Base-by-base conservation (phyloP, 495 filamentous ascomycete genomes). In the Tetracladium setigerum region DNA sequence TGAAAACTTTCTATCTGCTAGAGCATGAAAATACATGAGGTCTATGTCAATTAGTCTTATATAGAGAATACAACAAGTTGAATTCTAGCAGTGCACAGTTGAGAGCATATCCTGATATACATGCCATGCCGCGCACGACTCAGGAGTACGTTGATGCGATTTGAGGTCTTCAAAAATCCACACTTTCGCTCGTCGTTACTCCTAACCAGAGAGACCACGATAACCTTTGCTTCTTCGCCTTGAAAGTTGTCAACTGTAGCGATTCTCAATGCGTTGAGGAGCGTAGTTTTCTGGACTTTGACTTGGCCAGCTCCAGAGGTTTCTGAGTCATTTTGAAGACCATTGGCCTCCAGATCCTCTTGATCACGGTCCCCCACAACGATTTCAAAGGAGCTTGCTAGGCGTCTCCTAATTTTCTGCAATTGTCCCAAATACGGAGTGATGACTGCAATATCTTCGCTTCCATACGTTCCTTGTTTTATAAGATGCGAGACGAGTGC, bases 161-260 rank as follows among this genome's bases (percentile, higher is more conserved):
- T 91, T 0, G 72, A 66, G 7, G 82, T 87, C 36, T 74, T 77
- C 12, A 92, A 65, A 50, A 95, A 95, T 1, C 87, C 87, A 38
- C 75, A 78, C n/a, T 70, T 71, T 34, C 69, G 71, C 18, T 76
- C 56, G 2, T 59, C 46, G 53, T 91, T 92, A 62, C 82, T 85
- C 38, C 87, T 72, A 11, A 92, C 88, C 0, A 92, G 64, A 0
- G 86, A 90, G n/a, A 94, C 71, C n/a, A 92, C 68, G 9, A 92
- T 72, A 3, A 91, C 71, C 43, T 87, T 85, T 12, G 85, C 85
- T 55, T 92, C 85, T 58, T 92, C 86, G 6, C 84, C 84, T 55
- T 89, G 86, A 47, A 90, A 90, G 56, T 88, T 90, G 59, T 92
- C 87, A n/a, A 94, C 79, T 0, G 83, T 92, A n/a, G 88, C 84